Conservation (phyloP, 345 rosid genomes). For the Corchorus olitorius region DNA sequence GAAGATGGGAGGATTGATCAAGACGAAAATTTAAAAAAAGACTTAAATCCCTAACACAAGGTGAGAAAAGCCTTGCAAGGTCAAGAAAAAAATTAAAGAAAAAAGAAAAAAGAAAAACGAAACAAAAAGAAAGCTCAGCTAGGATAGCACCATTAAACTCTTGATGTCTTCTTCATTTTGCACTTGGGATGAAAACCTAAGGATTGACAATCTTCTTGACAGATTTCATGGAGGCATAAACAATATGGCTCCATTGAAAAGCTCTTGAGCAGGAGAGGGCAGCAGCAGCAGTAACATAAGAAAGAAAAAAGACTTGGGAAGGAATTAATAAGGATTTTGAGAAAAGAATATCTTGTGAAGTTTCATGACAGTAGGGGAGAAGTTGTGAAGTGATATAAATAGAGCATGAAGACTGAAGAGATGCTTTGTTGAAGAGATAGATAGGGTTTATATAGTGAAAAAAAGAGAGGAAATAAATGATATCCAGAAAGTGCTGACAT, state of each 20-base stretch:
- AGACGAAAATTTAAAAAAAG: not conserved
- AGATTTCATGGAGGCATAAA: not conserved
- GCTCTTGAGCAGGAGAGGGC: not conserved
- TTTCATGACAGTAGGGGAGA: not conserved
- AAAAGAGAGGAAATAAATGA: constrained; percentile 25
- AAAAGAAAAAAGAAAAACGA: not conserved
- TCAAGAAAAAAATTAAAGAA: constrained; percentile 54
- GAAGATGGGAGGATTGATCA: not conserved
- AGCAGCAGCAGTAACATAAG: not conserved
- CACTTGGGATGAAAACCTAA: not conserved
- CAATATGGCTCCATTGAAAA: constrained; percentile 24
- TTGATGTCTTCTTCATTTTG: not conserved
- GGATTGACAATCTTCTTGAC: not conserved
- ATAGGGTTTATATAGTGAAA: constrained; percentile 22
- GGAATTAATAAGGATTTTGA: no score
- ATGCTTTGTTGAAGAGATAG: constrained; percentile 15
- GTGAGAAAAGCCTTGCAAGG: constrained; percentile 60
- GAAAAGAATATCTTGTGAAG: not conserved
- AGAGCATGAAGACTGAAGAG: not conserved
- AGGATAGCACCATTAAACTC: constrained; percentile 48
- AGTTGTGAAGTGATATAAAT: constrained; percentile 22
- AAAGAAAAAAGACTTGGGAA: constrained; percentile 6
- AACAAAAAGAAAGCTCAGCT: constrained; percentile 45
- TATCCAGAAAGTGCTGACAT: constrained; percentile 30
- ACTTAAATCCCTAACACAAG: not conserved